Evolutionary conservation across 441 rosid genomes (phyloP).

Genomic region (Viola pubescens): DNA sequence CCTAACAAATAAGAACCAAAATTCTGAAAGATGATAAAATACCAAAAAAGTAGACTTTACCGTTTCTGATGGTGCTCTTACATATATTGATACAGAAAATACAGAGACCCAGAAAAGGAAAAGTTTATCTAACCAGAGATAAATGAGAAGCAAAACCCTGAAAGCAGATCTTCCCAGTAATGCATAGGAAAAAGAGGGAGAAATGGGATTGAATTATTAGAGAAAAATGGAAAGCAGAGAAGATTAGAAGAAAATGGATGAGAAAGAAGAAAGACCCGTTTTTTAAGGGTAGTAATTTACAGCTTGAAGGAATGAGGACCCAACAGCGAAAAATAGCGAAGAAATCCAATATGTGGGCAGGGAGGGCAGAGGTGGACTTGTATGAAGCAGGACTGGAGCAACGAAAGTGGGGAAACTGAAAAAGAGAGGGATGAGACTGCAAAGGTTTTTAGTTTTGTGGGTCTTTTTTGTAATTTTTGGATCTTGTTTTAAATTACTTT

Average conservation of each 20-base stretch:
- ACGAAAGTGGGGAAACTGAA: background rate
- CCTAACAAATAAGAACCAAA: background rate
- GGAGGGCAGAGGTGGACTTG: constrained; percentile 3
- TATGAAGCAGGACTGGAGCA: background rate
- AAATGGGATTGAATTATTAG: background rate
- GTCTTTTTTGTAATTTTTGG: background rate
- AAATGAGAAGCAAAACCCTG: constrained; percentile 18
- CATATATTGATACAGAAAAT: constrained; percentile 2
- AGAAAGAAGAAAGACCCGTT: constrained; percentile 1
- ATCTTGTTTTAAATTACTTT: background rate
- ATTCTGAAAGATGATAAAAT: background rate
- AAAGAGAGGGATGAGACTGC: constrained; percentile 8
- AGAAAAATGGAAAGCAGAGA: background rate
- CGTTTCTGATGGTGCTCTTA: background rate
- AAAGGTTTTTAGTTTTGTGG: background rate
- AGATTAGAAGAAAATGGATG: constrained; percentile 1
- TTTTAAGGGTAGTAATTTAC: background rate
- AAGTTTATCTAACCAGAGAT: background rate
- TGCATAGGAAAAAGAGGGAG: background rate
- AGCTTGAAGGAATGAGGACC: constrained; percentile 6
- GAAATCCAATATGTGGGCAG: constrained; percentile 1
- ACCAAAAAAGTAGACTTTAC: background rate
- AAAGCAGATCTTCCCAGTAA: constrained; percentile 16
- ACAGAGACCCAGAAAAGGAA: constrained; percentile 9
- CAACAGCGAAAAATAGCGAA: constrained; percentile 14